Base-by-base conservation (phyloP, 148 eudicot genomes). In the Bassia scoparia region DNA sequence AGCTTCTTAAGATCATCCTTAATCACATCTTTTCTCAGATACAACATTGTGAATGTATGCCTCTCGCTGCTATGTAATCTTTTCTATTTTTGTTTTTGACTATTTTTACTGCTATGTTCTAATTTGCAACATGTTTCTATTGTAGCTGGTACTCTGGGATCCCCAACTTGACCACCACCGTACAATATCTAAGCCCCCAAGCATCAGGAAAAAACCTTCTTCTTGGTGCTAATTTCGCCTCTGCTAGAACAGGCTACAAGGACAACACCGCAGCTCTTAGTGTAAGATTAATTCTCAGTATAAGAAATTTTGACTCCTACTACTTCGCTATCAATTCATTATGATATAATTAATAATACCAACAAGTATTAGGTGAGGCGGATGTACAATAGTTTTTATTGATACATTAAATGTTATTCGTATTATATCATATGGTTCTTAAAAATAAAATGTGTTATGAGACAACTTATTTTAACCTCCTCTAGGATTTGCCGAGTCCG, bases 221-320 rank as follows among this genome's bases (percentile, higher is more conserved):
- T 3, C 75, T 86, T 50, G 99, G 99, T 23, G 86, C 91, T 75
- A 96, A 96, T 71, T 96, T 96, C 71, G 99, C 92, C 31, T 96
- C 99, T 31, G 99, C 99, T 77, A 97, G 79, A 43, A 82, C 99
- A 16, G 99, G 99, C 34, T 96, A 81, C 78, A 97, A 96, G 77
- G 97, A 92, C n/a, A 82, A 81, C 74, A 96, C 99, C 9, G 88
- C 99, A 38, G 14, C 56, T 49, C 77, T 88, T 16, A 87, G 71
- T 76, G 99, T 92, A 83, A 52, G 20, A 21, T 21, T 4, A 52
- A 2, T 17, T 10, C 46, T 41, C 11, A 0, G 44, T 41, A 41
- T 41, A 41, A 41, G 12, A 6, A 7, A 8, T 41, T 41, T 41
- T 14, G 46, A n/a, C n/a, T n/a, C n/a, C n/a, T n/a, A n/a, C n/a